A percentile compares a stretch with the other conserved stretches of the same genome.
Conservation (phyloP, 495 filamentous ascomycete genomes). For the Letharia columbiana region DNA sequence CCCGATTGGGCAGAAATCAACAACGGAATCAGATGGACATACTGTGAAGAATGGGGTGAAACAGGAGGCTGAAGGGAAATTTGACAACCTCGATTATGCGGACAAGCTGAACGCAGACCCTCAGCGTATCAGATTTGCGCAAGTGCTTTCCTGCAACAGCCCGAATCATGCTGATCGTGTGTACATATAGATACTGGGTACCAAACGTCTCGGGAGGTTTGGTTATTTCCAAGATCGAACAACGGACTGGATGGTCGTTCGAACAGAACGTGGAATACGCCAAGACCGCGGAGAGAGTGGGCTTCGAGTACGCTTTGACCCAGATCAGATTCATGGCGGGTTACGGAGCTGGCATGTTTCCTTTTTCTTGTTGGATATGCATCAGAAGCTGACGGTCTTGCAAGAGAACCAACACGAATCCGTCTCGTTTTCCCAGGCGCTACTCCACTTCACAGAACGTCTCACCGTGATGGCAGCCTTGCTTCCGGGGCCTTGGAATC, state of each 20-base stretch:
- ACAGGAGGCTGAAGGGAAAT: neutral
- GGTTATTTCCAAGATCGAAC: constrained; percentile 42
- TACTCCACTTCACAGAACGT: constrained; percentile 36
- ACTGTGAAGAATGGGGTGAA: neutral
- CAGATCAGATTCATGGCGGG: constrained; percentile 43
- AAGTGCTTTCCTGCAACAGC: constrained; percentile 1
- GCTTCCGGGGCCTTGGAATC: constrained; percentile 43
- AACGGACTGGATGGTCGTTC: constrained; percentile 39
- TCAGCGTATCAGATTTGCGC: constrained; percentile 30
- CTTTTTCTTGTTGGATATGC: neutral
- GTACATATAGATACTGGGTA: constrained; percentile 36
- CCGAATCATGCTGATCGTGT: constrained; percentile 1
- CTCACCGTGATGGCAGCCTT: constrained; percentile 43
- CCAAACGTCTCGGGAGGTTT: constrained; percentile 43
- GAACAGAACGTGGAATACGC: constrained; percentile 39
- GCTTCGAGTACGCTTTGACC: constrained; percentile 42
- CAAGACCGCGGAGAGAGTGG: constrained; percentile 35
- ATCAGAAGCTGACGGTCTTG: neutral
- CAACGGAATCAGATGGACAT: neutral
- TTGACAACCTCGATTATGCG: constrained; percentile 23
- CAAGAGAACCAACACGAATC: constrained; percentile 40
- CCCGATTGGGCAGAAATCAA: constrained; percentile 22
- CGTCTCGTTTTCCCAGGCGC: constrained; percentile 41
- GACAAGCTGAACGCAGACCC: constrained; percentile 28
- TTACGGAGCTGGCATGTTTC: constrained; percentile 34